Conservation (phyloP, 495 filamentous ascomycete genomes). For the Penicillium odoratum region DNA sequence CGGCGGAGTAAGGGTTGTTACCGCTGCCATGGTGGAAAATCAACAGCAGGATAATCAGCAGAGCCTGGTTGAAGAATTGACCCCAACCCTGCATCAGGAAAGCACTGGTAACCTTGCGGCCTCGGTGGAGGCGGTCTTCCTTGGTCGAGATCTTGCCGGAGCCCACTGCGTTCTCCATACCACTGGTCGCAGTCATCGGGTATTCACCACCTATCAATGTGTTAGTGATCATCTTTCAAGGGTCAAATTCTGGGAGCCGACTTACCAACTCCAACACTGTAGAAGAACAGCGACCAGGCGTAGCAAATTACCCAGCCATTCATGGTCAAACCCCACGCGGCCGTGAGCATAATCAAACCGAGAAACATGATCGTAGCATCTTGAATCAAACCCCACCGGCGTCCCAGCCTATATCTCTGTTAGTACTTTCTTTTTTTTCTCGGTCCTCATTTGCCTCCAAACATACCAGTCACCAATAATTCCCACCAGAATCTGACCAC, state of each 20-base stretch:
- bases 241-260: slow-evolving; percentile 3
- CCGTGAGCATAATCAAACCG: slow-evolving; percentile 82
- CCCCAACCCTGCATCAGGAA: slow-evolving; percentile 98
- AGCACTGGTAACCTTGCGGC: slow-evolving; percentile 85
- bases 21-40: slow-evolving; percentile 76
- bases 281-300: slow-evolving; percentile 86
- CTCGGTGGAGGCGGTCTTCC: slow-evolving; percentile 89
- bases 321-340: slow-evolving; percentile 77
- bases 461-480: slow-evolving; percentile 56
- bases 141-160: slow-evolving; percentile 83
- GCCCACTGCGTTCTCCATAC: slow-evolving; percentile 87
- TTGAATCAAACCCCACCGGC: slow-evolving; percentile 89
- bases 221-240: slow-evolving; percentile 12
- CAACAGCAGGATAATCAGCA: slow-evolving; percentile 78
- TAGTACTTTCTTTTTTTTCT: background rate
- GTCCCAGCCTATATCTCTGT: slow-evolving; percentile 60
- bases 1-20: slow-evolving; percentile 67
- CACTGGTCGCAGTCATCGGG: slow-evolving; percentile 91
- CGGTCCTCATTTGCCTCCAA: background rate
- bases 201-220: slow-evolving; percentile 66
- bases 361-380: slow-evolving; percentile 92
- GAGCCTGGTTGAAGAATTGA: slow-evolving; percentile 84
- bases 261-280: slow-evolving; percentile 80
- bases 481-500: slow-evolving; percentile 78
- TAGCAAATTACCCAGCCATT: slow-evolving; percentile 95